These are phyloP conservation scores for Xylaria grammica DNA, from an alignment of 495 filamentous ascomycete species.

Conservation along the genomic window DNA sequence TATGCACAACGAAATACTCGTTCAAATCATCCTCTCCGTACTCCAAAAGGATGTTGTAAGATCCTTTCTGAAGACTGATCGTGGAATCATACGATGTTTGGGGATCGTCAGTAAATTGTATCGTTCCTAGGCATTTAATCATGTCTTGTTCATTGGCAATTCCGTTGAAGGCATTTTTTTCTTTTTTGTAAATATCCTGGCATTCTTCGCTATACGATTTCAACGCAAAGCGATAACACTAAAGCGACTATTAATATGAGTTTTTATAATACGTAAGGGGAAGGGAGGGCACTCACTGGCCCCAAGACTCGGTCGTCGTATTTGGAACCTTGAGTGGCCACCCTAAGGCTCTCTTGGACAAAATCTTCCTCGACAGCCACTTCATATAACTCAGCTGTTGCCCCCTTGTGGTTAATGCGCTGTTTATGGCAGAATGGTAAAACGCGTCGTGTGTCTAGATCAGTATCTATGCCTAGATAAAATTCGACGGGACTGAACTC, in stretches of 20 bases:
- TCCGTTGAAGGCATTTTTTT: background rate
- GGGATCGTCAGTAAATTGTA: background rate
- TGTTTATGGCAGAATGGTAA: conserved; percentile 39
- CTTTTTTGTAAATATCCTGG: background rate
- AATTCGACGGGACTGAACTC: background rate
- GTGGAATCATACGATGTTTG: background rate
- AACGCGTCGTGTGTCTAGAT: background rate
- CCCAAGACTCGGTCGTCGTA: background rate
- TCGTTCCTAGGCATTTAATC: background rate
- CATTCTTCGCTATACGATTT: background rate
- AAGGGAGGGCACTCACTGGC: background rate
- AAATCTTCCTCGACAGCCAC: conserved; percentile 41
- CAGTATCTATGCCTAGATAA: background rate
- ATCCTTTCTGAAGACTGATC: background rate
- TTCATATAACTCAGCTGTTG: conserved; percentile 40
- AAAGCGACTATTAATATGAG: background rate
- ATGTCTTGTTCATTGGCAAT: background rate
- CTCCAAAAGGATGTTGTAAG: background rate
- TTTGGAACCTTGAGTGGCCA: conserved; percentile 17
- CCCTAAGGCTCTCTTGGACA: conserved; percentile 45
- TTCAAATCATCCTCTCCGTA: conserved; percentile 40
- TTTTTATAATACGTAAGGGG: background rate
- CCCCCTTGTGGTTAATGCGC: conserved; percentile 35
- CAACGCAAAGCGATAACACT: conserved; percentile 1
- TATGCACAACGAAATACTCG: conserved; percentile 35